Percentiles rank a stretch among this genome's conserved stretches.
These are phyloP conservation scores for Skeletonema tropicum DNA, from an alignment of 108 stramenopile species.

Conservation along the genomic window DNA sequence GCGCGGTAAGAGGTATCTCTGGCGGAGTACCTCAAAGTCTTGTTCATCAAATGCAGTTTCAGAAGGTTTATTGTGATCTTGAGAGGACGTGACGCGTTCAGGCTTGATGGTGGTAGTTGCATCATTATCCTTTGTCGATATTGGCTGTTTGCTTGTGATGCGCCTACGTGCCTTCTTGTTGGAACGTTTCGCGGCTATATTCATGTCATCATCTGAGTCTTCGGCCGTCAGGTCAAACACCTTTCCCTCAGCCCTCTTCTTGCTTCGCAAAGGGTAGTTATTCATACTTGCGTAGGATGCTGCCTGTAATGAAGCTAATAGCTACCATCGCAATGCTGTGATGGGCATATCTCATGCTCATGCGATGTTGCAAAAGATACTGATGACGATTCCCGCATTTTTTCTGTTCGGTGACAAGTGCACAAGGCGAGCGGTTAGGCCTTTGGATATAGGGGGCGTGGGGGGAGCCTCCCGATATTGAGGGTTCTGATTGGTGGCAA, in stretches of 20 bases:
- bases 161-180: neutral
- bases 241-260: neutral
- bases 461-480: too few relatives aligned
- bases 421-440: too few relatives aligned
- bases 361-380: too few relatives aligned
- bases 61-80: neutral
- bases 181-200: neutral
- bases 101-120: neutral
- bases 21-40: conserved; percentile 17
- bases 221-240: neutral
- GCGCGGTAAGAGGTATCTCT: conserved; percentile 31
- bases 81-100: neutral
- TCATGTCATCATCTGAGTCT: neutral
- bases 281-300: neutral
- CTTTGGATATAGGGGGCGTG: too few relatives aligned
- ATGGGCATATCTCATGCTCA: too few relatives aligned
- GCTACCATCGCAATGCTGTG: too few relatives aligned
- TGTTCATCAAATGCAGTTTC: conserved; percentile 10
- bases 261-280: conserved; percentile 5
- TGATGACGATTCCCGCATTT: too few relatives aligned
- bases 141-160: neutral
- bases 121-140: neutral
- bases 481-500: too few relatives aligned
- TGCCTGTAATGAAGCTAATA: too few relatives aligned
- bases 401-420: too few relatives aligned